A percentile compares a stretch with the other conserved stretches of the same genome.
These are phyloP conservation scores for Aspergillus floridensis DNA, from an alignment of 2,329 filamentous ascomycete genomes.

Conservation along the genomic window DNA sequence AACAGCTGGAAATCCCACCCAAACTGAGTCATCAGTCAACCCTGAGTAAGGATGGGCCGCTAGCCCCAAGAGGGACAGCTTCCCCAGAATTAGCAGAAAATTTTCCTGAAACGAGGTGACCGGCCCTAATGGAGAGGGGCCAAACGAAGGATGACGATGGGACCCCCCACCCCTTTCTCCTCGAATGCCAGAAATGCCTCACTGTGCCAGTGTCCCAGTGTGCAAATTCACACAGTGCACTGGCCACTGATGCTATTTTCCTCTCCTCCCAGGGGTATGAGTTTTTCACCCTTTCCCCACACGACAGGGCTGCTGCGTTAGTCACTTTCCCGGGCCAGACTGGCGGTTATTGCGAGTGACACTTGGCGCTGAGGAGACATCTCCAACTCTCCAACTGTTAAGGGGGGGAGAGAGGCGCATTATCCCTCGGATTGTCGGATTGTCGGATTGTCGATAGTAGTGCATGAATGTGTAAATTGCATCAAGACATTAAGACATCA, in stretches of 20 bases:
- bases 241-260: not conserved
- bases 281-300: not conserved
- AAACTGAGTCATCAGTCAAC: too few relatives aligned
- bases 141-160: not conserved
- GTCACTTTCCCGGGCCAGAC: not conserved
- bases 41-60: not conserved
- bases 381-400: not conserved
- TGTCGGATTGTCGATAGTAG: not conserved
- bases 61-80: constrained; percentile 7
- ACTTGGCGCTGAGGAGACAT: not conserved
- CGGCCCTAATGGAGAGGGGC: not conserved
- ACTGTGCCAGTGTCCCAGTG: not conserved
- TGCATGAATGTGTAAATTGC: not conserved
- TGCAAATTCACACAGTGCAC: not conserved
- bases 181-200: not conserved
- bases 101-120: not conserved
- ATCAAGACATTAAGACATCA: not conserved
- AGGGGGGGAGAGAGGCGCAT: not conserved
- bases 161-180: not conserved
- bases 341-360: not conserved
- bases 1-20: not conserved
- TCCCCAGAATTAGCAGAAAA: constrained; percentile 7
- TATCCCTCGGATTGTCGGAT: not conserved
- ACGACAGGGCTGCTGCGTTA: not conserved
- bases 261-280: not conserved